Evolutionary conservation across 768 basidiomycete genomes (phyloP).

Genomic region (Heimioporus sp.): DNA sequence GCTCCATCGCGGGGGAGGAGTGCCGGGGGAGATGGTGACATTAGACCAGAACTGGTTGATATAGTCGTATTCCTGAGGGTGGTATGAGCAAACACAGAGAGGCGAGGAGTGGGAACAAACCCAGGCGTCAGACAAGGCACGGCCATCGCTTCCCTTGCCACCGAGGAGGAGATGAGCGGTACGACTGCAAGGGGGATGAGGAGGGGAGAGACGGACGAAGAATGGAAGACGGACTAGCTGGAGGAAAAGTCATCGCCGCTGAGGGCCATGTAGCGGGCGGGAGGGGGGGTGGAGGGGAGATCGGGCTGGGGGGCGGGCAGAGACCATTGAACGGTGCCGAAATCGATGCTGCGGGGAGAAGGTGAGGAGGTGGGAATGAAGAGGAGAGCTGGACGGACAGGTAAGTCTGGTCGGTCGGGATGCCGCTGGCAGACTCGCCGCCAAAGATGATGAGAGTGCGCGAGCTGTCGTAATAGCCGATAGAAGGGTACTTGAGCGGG

Average conservation of each 20-base stretch:
- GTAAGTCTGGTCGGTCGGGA: constrained; percentile 62
- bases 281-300: constrained; percentile 47
- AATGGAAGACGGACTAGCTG: constrained; percentile 62
- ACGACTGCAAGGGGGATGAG: constrained; percentile 48
- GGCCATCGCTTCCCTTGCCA: constrained; percentile 55
- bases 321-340: constrained; percentile 61
- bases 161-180: constrained; percentile 73
- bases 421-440: constrained; percentile 65
- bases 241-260: constrained; percentile 72
- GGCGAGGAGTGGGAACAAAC: constrained; percentile 38
- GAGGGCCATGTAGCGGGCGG: constrained; percentile 63
- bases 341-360: constrained; percentile 49
- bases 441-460: constrained; percentile 71
- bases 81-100: constrained; percentile 4
- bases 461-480: constrained; percentile 52
- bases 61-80: constrained; percentile 71
- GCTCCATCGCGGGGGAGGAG: constrained; percentile 66
- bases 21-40: constrained; percentile 48
- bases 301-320: constrained; percentile 49
- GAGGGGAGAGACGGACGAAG: constrained; percentile 6
- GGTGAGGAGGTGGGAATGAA: constrained; percentile 1
- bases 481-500: constrained; percentile 67
- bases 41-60: constrained; percentile 73
- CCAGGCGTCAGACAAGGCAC: constrained; percentile 69
- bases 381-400: constrained; percentile 44